A percentile compares a stretch with the other conserved stretches of the same genome.
Evolutionary conservation across 2,329 filamentous ascomycete species (phyloP).

Genomic region (Mycosphaerelloides madeirae): DNA sequence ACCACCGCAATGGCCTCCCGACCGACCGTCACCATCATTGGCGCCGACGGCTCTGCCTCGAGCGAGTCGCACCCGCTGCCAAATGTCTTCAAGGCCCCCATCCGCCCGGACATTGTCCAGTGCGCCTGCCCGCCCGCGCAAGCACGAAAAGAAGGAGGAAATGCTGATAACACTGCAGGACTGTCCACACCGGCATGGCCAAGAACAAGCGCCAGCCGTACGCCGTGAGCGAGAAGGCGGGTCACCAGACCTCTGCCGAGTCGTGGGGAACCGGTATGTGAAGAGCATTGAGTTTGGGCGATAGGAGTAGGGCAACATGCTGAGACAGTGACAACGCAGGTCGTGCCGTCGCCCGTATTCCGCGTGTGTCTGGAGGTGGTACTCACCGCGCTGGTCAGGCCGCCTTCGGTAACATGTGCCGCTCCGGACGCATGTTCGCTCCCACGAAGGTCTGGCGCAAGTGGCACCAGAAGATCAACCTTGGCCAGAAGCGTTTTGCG

Average conservation of each 20-base stretch:
- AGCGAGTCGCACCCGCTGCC: slow-evolving; percentile 87
- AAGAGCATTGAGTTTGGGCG: slow-evolving; percentile 5
- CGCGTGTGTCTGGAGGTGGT: slow-evolving; percentile 99
- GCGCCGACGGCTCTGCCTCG: slow-evolving; percentile 89
- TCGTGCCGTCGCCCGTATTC: slow-evolving; percentile 99
- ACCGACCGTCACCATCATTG: slow-evolving; percentile 96
- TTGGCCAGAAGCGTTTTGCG: slow-evolving; percentile 98
- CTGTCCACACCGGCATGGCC: slow-evolving; percentile 95
- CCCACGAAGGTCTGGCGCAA: slow-evolving; percentile 99
- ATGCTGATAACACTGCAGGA: slow-evolving; percentile 42
- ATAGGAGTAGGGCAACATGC: neutral
- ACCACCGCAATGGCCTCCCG: slow-evolving; percentile 74
- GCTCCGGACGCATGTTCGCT: slow-evolving; percentile 99
- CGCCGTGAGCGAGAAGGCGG: slow-evolving; percentile 99
- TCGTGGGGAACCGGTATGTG: slow-evolving; percentile 93
- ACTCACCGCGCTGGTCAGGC: slow-evolving; percentile 99
- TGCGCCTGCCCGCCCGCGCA: slow-evolving; percentile 46
- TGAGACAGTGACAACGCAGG: slow-evolving; percentile 48
- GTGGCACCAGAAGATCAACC: slow-evolving; percentile 99
- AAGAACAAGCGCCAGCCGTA: slow-evolving; percentile 99
- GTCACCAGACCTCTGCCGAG: slow-evolving; percentile 99
- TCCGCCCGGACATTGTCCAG: slow-evolving; percentile 99
- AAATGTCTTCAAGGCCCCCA: slow-evolving; percentile 93
- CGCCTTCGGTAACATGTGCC: slow-evolving; percentile 99
- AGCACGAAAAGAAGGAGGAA: slow-evolving; percentile 11